Percentiles rank a stretch among this genome's conserved stretches.
phyloP scores from a whole-genome alignment of 2,329 filamentous ascomycete species.

The Fusarium sp. region DNA sequence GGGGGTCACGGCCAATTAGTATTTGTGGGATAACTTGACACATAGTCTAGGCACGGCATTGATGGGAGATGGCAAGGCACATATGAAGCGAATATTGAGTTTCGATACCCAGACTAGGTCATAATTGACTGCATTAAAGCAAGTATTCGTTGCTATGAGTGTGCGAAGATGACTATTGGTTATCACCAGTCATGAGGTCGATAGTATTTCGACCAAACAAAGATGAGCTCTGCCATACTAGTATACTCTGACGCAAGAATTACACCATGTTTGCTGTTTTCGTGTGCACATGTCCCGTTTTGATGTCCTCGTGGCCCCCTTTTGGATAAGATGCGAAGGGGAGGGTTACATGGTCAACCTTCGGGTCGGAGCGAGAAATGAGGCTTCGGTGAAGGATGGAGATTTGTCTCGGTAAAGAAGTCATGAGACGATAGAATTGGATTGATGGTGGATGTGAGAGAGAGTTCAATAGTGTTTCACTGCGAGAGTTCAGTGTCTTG shows the following conservation, averaged over 20 bases:
- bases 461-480: neutral
- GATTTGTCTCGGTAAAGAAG: neutral
- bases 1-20: neutral
- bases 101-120: conserved; percentile 36
- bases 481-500: neutral
- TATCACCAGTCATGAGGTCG: neutral
- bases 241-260: conserved; percentile 1
- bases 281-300: neutral
- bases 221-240: neutral
- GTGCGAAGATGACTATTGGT: neutral
- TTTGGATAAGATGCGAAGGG: neutral
- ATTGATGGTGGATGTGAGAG: neutral
- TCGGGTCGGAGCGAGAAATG: neutral
- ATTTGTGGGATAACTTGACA: conserved; percentile 28
- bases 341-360: neutral
- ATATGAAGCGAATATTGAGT: conserved; percentile 29
- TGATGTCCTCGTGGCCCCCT: conserved; percentile 2
- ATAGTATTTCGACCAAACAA: neutral
- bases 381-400: neutral
- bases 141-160: neutral
- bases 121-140: conserved; percentile 20
- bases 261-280: neutral
- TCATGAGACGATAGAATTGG: neutral
- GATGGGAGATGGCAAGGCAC: conserved; percentile 13
- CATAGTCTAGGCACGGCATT: conserved; percentile 24